A percentile compares a stretch with the other conserved stretches of the same genome.
These are phyloP conservation scores for Zanthoxylum bungeanum DNA, from an alignment of 345 rosid genomes.

Conservation along the genomic window DNA sequence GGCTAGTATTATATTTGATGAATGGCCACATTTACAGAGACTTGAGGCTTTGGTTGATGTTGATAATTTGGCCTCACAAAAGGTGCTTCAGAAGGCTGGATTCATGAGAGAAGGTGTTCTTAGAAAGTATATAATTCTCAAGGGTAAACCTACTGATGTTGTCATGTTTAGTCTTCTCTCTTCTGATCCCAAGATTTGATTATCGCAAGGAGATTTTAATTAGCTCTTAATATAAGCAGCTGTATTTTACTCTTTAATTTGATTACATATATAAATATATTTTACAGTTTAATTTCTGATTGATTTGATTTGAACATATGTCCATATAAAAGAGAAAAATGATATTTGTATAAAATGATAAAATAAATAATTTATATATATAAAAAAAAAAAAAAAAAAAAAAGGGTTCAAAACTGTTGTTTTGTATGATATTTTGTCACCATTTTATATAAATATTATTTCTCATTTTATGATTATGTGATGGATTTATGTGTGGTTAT, in stretches of 20 bases:
- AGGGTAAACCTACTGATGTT: conserved; percentile 52
- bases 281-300: too few relatives aligned
- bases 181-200: conserved; percentile 30
- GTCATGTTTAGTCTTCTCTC: conserved; percentile 60
- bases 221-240: too few relatives aligned
- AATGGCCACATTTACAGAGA: conserved; percentile 51
- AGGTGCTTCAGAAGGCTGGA: conserved; percentile 62
- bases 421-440: too few relatives aligned
- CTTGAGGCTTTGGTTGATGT: conserved; percentile 61
- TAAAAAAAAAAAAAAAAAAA: too few relatives aligned
- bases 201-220: background rate
- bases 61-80: conserved; percentile 54
- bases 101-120: conserved; percentile 56
- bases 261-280: too few relatives aligned
- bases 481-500: background rate
- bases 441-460: too few relatives aligned
- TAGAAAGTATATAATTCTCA: conserved; percentile 34
- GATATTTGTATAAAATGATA: too few relatives aligned
- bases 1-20: conserved; percentile 35
- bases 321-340: too few relatives aligned
- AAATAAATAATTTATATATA: too few relatives aligned
- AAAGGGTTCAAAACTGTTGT: too few relatives aligned
- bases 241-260: background rate
- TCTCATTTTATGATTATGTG: background rate
- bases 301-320: background rate